Percentiles rank a stretch among this genome's conserved stretches.
Evolutionary conservation across 2,329 filamentous ascomycete genomes (phyloP).

Genomic region (Cordyceps militaris): DNA sequence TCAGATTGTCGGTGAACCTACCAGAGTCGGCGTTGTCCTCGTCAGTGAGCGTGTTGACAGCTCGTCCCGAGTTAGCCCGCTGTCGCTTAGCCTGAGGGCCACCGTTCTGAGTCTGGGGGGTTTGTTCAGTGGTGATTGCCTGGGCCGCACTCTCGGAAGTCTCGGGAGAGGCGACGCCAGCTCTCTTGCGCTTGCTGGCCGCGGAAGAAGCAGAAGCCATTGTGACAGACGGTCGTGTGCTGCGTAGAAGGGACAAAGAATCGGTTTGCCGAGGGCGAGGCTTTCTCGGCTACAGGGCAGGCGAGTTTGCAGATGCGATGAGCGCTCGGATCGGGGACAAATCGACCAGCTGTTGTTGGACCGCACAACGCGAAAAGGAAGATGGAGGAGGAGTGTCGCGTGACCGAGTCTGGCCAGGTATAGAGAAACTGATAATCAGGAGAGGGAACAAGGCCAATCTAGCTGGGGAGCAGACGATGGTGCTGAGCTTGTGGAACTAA

Average conservation of each 20-base stretch:
- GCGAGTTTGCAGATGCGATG: not conserved
- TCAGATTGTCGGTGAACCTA: constrained; percentile 39
- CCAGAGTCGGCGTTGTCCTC: constrained; percentile 51
- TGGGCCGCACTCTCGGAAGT: constrained; percentile 53
- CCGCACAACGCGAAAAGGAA: not conserved
- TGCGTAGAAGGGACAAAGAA: not conserved
- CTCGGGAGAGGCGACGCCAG: constrained; percentile 46
- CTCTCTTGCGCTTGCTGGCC: constrained; percentile 75
- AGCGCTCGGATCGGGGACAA: not conserved
- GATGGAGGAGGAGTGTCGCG: constrained; percentile 6
- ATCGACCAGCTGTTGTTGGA: not conserved
- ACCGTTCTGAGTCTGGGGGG: constrained; percentile 51
- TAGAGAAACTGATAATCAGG: constrained; percentile 8
- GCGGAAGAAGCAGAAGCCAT: constrained; percentile 55
- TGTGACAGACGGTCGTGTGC: constrained; percentile 16
- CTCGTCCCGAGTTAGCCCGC: constrained; percentile 55
- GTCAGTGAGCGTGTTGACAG: constrained; percentile 29
- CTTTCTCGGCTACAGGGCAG: not conserved
- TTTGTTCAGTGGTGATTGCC: constrained; percentile 73
- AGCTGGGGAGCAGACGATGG: not conserved
- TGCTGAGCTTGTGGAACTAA: constrained; percentile 1
- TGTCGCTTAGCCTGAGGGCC: constrained; percentile 68
- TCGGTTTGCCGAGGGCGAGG: not conserved
- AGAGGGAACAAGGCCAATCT: constrained; percentile 4
- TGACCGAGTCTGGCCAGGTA: constrained; percentile 5